Percentiles rank a stretch among this genome's conserved stretches.
Conservation (phyloP, 2,329 filamentous ascomycete species). For the Karstenula rhodostoma region DNA sequence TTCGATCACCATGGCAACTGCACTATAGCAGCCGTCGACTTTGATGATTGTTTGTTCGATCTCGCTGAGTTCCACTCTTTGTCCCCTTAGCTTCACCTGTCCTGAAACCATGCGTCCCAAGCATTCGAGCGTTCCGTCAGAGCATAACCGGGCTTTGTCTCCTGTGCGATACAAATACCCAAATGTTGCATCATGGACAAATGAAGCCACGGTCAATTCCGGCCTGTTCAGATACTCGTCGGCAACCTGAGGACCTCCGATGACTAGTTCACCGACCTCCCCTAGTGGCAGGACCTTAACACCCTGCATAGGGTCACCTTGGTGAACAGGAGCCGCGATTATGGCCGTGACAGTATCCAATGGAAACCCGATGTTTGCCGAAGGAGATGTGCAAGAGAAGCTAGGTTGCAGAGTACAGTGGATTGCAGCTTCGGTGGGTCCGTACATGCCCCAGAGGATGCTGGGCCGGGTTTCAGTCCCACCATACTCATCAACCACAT, state of each 20-base stretch:
- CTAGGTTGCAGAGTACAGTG: constrained; percentile 81
- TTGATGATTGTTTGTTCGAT: constrained; percentile 48
- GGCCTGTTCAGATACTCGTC: constrained; percentile 81
- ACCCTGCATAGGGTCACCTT: constrained; percentile 27
- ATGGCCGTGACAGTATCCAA: constrained; percentile 84
- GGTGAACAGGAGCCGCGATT: constrained; percentile 62
- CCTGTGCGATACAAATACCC: constrained; percentile 84
- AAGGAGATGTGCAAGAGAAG: constrained; percentile 65
- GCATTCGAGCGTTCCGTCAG: constrained; percentile 79
- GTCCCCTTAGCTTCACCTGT: constrained; percentile 87
- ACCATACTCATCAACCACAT: constrained; percentile 82
- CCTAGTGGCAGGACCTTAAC: constrained; percentile 69
- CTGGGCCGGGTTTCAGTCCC: constrained; percentile 61
- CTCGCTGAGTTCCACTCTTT: constrained; percentile 79
- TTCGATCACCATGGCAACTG: constrained; percentile 71
- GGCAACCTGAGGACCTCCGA: constrained; percentile 83
- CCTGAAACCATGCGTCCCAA: constrained; percentile 80
- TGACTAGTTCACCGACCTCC: constrained; percentile 78
- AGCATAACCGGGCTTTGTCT: constrained; percentile 76
- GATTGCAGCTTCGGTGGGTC: constrained; percentile 89
- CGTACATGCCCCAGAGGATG: constrained; percentile 92
- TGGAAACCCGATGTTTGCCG: constrained; percentile 77
- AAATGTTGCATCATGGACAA: constrained; percentile 69
- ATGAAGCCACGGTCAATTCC: constrained; percentile 76
- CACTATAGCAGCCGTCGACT: constrained; percentile 62